Evolutionary conservation across 352 stramenopile species (phyloP).

Genomic region (Phytophthora lateralis): DNA sequence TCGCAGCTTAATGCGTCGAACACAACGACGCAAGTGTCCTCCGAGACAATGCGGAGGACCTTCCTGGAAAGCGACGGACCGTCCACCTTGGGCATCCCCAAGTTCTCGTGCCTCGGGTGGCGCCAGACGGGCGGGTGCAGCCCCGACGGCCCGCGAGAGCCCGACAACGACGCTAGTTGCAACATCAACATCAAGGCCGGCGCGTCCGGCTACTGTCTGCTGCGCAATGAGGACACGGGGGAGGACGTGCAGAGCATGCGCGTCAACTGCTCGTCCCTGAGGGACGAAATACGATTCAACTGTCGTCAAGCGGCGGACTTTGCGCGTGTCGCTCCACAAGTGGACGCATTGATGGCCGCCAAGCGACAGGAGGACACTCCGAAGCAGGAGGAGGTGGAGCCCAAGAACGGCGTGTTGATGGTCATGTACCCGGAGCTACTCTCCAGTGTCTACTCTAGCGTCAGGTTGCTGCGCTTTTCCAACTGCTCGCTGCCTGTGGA

Average conservation of each 20-base stretch:
- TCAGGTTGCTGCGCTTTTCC: slow-evolving; percentile 41
- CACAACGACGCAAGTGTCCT: slow-evolving; percentile 6
- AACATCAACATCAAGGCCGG: slow-evolving; percentile 29
- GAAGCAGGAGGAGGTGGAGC: not conserved
- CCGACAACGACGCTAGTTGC: slow-evolving; percentile 22
- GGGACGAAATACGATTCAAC: slow-evolving; percentile 37
- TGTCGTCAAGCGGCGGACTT: slow-evolving; percentile 52
- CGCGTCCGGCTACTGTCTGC: slow-evolving; percentile 23
- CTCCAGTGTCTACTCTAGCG: slow-evolving; percentile 39
- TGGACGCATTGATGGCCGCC: slow-evolving; percentile 11
- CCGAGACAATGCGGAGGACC: slow-evolving; percentile 12
- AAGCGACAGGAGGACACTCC: slow-evolving; percentile 8
- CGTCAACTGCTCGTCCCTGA: slow-evolving; percentile 36
- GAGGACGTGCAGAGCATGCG: slow-evolving; percentile 38
- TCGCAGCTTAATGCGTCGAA: slow-evolving; percentile 4
- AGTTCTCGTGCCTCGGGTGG: slow-evolving; percentile 32
- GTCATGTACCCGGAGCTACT: slow-evolving; percentile 55
- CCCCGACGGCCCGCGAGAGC: slow-evolving; percentile 24
- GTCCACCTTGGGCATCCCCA: slow-evolving; percentile 11
- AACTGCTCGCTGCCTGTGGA: slow-evolving; percentile 51
- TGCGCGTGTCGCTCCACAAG: slow-evolving; percentile 34
- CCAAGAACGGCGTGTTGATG: slow-evolving; percentile 47
- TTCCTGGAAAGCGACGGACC: slow-evolving; percentile 24
- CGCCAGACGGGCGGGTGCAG: slow-evolving; percentile 28
- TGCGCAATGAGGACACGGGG: slow-evolving; percentile 32